These are phyloP conservation scores for Plasmodium inui DNA, from an alignment of 169 alveolate species.

Conservation along the genomic window DNA sequence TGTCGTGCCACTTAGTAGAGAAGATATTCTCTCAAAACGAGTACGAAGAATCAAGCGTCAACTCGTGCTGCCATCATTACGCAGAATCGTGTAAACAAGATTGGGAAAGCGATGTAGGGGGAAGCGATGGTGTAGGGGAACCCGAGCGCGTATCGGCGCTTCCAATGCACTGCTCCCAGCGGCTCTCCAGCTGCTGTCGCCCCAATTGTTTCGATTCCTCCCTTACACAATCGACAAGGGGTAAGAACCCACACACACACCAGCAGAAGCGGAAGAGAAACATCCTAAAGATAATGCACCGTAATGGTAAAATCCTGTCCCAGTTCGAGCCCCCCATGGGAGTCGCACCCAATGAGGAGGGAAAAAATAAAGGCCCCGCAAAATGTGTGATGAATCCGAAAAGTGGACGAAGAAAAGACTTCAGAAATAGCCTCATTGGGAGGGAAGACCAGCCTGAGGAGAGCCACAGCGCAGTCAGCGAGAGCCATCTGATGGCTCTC, in stretches of 20 bases:
- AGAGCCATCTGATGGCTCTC: constrained; percentile 2
- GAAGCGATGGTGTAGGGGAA: neutral
- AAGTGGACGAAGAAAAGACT: neutral
- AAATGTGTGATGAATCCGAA: neutral
- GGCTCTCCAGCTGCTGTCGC: neutral
- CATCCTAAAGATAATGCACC: neutral
- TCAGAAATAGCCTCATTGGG: neutral
- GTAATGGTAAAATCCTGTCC: constrained; percentile 21
- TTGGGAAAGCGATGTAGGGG: neutral
- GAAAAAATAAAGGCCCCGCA: neutral
- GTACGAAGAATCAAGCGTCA: neutral
- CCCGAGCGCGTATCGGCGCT: neutral
- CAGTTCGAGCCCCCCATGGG: neutral
- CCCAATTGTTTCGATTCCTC: neutral
- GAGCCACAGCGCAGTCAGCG: neutral
- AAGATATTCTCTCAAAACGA: neutral
- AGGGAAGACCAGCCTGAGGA: neutral
- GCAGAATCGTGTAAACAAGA: neutral
- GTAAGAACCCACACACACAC: neutral
- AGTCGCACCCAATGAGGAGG: neutral
- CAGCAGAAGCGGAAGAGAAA: neutral
- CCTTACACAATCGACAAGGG: neutral
- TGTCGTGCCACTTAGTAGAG: neutral
- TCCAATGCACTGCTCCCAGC: neutral
- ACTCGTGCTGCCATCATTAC: neutral